Evolutionary conservation across 306 rosid species (phyloP).

Genomic region (Sicyos edulis): DNA sequence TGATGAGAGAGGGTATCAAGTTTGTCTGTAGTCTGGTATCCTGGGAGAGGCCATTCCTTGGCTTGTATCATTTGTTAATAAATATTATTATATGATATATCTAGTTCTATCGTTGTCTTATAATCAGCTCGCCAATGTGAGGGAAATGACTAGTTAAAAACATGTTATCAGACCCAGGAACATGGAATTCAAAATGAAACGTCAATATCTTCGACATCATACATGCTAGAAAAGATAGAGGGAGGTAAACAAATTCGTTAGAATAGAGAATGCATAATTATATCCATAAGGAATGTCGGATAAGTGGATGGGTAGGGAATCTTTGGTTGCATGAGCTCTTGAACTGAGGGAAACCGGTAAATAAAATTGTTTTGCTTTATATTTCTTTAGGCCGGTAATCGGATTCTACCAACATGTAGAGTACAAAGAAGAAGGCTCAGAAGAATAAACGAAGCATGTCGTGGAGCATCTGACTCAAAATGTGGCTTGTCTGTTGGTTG

Average conservation of each 20-base stretch:
- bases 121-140: neutral
- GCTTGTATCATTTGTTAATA: neutral
- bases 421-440: neutral
- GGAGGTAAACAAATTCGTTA: neutral
- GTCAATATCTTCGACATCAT: neutral
- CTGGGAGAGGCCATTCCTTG: neutral
- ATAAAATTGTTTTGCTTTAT: neutral
- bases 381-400: neutral
- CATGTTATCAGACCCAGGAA: neutral
- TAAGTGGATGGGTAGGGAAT: neutral
- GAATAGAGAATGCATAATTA: neutral
- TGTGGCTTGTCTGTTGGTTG: neutral
- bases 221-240: conserved; percentile 1
- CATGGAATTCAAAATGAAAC: neutral
- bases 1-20: neutral
- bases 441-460: neutral
- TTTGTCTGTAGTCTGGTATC: neutral
- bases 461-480: conserved; percentile 13
- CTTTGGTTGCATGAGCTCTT: neutral
- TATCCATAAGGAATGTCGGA: neutral
- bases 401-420: neutral
- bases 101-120: neutral
- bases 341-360: neutral
- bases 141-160: neutral
- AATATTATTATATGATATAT: neutral